Conservation (phyloP, 1,284 basidiomycete genomes). For the Cutaneotrichosporon sp. region DNA sequence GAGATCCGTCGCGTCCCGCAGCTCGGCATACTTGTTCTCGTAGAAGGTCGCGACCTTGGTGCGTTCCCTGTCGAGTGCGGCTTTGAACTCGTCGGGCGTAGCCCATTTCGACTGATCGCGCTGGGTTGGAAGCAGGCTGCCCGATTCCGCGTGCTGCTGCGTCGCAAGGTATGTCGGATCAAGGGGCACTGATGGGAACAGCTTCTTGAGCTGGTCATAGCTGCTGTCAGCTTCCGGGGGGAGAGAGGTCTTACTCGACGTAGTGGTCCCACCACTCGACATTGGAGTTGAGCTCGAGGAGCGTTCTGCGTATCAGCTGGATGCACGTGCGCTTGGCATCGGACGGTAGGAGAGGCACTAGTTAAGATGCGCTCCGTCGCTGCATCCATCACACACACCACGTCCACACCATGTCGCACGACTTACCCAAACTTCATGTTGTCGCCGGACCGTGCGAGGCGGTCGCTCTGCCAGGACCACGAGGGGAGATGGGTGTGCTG, state of each 20-base stretch:
- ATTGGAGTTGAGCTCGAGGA: slow-evolving; percentile 88
- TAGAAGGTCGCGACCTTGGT: slow-evolving; percentile 81
- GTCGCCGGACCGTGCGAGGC: slow-evolving; percentile 27
- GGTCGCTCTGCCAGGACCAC: slow-evolving; percentile 32
- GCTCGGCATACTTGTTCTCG: slow-evolving; percentile 65
- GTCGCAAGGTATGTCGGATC: slow-evolving; percentile 41
- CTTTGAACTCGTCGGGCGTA: slow-evolving; percentile 60
- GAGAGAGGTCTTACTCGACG: slow-evolving; percentile 52
- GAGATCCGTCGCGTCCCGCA: slow-evolving; percentile 59
- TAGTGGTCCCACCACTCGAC: slow-evolving; percentile 94
- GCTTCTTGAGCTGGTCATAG: slow-evolving; percentile 81
- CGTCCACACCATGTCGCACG: no score
- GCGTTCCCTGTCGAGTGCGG: slow-evolving; percentile 75
- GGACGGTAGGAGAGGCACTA: no score
- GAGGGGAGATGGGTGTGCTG: slow-evolving; percentile 5
- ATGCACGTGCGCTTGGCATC: not conserved
- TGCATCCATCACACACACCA: not conserved
- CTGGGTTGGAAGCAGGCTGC: slow-evolving; percentile 41
- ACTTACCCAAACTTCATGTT: slow-evolving; percentile 51
- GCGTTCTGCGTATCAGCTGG: slow-evolving; percentile 50
- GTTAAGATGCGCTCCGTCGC: not conserved
- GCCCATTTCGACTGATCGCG: slow-evolving; percentile 49
- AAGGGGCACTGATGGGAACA: slow-evolving; percentile 47
- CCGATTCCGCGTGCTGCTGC: slow-evolving; percentile 64
- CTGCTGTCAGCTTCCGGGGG: slow-evolving; percentile 45